phyloP scores from a whole-genome alignment of 2,329 filamentous ascomycete genomes.

The Aspergillus piperis region DNA sequence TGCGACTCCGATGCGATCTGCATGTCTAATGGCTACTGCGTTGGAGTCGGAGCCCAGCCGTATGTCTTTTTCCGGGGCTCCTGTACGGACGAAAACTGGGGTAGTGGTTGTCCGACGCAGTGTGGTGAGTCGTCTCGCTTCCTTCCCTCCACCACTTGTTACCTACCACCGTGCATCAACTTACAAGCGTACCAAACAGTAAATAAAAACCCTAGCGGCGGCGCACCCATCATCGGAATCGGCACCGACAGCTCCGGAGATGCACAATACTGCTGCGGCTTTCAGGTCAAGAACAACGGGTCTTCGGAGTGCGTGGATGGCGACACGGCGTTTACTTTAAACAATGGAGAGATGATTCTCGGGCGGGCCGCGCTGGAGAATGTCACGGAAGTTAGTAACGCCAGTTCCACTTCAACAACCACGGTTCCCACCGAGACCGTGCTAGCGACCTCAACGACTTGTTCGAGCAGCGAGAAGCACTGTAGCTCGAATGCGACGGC shows the following conservation, averaged over 20 bases:
- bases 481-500: constrained; percentile 1
- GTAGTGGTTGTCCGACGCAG: constrained; percentile 3
- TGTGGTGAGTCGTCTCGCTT: background rate
- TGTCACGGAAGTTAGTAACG: background rate
- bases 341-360: constrained; percentile 2
- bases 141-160: no score
- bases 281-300: background rate
- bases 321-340: background rate
- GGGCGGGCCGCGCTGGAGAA: background rate
- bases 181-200: background rate
- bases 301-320: constrained; percentile 1
- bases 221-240: constrained; percentile 6
- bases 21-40: constrained; percentile 8
- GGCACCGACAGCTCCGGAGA: background rate
- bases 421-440: background rate
- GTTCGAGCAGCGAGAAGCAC: background rate
- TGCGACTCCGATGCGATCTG: constrained; percentile 6
- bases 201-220: background rate
- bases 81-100: constrained; percentile 6
- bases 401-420: background rate
- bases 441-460: background rate
- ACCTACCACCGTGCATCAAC: background rate
- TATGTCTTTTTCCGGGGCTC: constrained; percentile 1
- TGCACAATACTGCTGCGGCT: constrained; percentile 8
- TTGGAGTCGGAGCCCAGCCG: background rate